These are phyloP conservation scores for Paecilomyces sp. DNA, from an alignment of 2,329 filamentous ascomycete genomes.

Conservation along the genomic window DNA sequence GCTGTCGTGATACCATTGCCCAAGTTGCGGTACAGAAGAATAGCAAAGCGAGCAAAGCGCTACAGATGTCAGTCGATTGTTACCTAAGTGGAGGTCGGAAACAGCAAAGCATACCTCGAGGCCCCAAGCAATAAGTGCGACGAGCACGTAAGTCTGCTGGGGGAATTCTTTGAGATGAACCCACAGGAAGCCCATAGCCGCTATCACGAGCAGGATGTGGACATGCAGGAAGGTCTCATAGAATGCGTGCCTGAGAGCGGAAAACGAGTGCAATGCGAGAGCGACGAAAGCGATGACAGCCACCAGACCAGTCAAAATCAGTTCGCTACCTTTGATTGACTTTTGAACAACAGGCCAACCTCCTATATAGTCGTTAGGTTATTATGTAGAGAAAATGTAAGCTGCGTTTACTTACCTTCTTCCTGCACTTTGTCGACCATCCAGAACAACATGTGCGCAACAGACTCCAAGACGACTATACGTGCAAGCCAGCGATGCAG, in stretches of 20 bases:
- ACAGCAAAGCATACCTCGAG: conserved; percentile 44
- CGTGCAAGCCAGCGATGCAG: conserved; percentile 76
- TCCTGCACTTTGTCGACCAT: conserved; percentile 57
- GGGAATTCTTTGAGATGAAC: conserved; percentile 67
- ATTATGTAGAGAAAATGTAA: conserved; percentile 11
- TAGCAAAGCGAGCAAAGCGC: conserved; percentile 55
- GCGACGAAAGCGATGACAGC: conserved; percentile 52
- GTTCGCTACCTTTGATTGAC: conserved; percentile 22
- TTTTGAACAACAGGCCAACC: conserved; percentile 29
- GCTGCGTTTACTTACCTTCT: conserved; percentile 41
- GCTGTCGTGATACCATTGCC: conserved; percentile 55
- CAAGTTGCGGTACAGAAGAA: conserved; percentile 60
- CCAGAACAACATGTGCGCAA: conserved; percentile 66
- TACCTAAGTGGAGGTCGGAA: not conserved
- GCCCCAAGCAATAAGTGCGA: conserved; percentile 69
- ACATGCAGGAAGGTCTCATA: conserved; percentile 93
- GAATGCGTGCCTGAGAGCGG: conserved; percentile 82
- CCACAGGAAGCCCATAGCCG: conserved; percentile 66
- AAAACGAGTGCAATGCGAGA: conserved; percentile 64
- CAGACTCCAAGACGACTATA: conserved; percentile 58
- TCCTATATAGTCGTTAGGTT: conserved; percentile 44
- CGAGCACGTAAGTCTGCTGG: conserved; percentile 67
- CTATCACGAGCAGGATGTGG: conserved; percentile 68
- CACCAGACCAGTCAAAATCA: conserved; percentile 37
- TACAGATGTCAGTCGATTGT: conserved; percentile 9